A percentile compares a stretch with the other conserved stretches of the same genome.
phyloP scores from a whole-genome alignment of 768 basidiomycete species.

The Tylopilus sp. region DNA sequence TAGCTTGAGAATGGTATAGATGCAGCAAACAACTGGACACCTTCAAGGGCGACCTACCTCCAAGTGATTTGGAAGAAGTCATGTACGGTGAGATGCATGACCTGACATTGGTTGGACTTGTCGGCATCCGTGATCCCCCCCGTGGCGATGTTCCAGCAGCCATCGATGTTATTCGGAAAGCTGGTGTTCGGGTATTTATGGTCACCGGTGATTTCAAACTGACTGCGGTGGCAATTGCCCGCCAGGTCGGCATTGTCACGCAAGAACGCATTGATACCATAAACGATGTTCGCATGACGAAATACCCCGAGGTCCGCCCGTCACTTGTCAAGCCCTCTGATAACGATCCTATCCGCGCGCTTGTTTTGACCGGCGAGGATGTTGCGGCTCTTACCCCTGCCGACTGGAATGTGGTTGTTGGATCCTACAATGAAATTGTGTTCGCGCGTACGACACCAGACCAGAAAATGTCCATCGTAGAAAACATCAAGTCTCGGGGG shows the following conservation, averaged over 20 bases:
- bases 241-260: constrained; percentile 43
- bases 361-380: constrained; percentile 46
- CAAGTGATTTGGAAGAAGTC: constrained; percentile 36
- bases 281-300: constrained; percentile 25
- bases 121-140: constrained; percentile 56
- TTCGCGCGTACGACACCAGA: constrained; percentile 56
- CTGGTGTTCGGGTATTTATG: constrained; percentile 55
- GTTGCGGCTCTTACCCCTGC: constrained; percentile 32
- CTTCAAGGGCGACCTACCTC: constrained; percentile 27
- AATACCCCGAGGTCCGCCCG: constrained; percentile 15
- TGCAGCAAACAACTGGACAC: constrained; percentile 30
- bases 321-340: constrained; percentile 34
- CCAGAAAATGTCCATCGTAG: constrained; percentile 57
- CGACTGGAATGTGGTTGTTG: constrained; percentile 41
- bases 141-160: constrained; percentile 46
- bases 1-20: constrained; percentile 11
- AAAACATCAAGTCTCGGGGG: constrained; percentile 46
- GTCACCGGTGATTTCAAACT: constrained; percentile 55
- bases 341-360: constrained; percentile 36
- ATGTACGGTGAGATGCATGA: constrained; percentile 36
- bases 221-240: constrained; percentile 50
- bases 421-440: constrained; percentile 41
- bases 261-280: constrained; percentile 36
- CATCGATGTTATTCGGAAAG: constrained; percentile 43
- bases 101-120: constrained; percentile 48